Conservation (phyloP, 768 basidiomycete genomes). For the Collybia sordida region DNA sequence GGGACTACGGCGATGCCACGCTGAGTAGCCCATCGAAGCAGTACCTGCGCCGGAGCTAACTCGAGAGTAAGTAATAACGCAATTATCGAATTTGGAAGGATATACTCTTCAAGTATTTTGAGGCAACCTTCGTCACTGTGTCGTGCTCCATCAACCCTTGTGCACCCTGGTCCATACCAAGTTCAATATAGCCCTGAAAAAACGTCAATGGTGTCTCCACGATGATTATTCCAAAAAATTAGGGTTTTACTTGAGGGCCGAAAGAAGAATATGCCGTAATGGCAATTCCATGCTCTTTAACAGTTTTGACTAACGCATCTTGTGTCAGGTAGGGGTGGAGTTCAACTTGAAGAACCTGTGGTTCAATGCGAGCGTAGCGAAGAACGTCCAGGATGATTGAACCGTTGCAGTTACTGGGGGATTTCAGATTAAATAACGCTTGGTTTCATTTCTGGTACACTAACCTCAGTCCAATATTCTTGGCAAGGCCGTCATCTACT, state of each 20-base stretch:
- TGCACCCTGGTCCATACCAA: slow-evolving; percentile 54
- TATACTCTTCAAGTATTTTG: slow-evolving; percentile 52
- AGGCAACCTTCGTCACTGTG: slow-evolving; percentile 42
- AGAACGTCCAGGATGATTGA: slow-evolving; percentile 72
- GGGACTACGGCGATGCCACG: slow-evolving; percentile 75
- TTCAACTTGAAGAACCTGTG: slow-evolving; percentile 69
- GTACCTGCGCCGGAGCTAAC: slow-evolving; percentile 59
- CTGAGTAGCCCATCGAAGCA: slow-evolving; percentile 80
- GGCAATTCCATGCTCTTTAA: slow-evolving; percentile 55
- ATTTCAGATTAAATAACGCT: background rate
- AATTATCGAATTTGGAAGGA: background rate
- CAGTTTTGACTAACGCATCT: slow-evolving; percentile 52
- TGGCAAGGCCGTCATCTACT: slow-evolving; percentile 65
- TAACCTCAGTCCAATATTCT: slow-evolving; percentile 80
- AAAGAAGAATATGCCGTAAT: slow-evolving; percentile 66
- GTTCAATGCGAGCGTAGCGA: slow-evolving; percentile 74
- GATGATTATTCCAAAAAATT: slow-evolving; percentile 16
- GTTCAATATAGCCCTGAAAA: slow-evolving; percentile 55
- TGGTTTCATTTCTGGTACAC: slow-evolving; percentile 4
- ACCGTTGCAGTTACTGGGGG: slow-evolving; percentile 69
- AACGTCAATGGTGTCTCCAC: background rate
- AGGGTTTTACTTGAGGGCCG: slow-evolving; percentile 28
- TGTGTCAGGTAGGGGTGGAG: slow-evolving; percentile 73
- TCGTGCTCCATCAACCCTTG: slow-evolving; percentile 55
- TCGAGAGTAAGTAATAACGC: background rate